Evolutionary conservation across 2,329 filamentous ascomycete species (phyloP).

Genomic region (Penicillium sp.): DNA sequence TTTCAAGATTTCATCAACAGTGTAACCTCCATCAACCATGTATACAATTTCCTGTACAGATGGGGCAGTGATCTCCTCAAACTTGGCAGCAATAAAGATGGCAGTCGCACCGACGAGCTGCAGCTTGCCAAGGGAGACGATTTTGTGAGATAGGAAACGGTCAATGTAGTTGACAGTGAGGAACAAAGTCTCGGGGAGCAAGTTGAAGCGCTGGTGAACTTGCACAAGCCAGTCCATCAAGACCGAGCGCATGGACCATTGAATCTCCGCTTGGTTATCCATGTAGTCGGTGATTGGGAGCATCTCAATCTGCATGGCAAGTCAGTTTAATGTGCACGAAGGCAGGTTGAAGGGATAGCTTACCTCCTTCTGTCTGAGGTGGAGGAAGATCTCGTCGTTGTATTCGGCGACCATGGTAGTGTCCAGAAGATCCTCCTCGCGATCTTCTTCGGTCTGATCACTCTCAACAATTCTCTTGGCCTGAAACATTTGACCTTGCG

Average conservation of each 20-base stretch:
- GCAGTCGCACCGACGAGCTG: constrained; percentile 96
- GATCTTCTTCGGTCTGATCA: constrained; percentile 68
- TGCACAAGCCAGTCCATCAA: constrained; percentile 98
- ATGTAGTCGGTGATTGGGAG: constrained; percentile 92
- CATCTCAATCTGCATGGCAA: constrained; percentile 64
- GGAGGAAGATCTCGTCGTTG: constrained; percentile 89
- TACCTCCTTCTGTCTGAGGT: constrained; percentile 89
- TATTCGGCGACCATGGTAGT: constrained; percentile 98
- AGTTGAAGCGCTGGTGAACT: constrained; percentile 85
- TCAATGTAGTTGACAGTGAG: constrained; percentile 96
- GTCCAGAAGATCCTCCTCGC: constrained; percentile 88
- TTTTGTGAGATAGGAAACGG: constrained; percentile 90
- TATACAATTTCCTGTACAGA: constrained; percentile 94
- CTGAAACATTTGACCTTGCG: constrained; percentile 68
- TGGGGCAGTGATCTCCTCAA: constrained; percentile 97
- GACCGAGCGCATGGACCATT: constrained; percentile 98
- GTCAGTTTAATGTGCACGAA: not conserved
- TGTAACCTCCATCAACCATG: constrained; percentile 95
- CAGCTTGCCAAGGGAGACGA: constrained; percentile 91
- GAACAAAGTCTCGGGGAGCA: constrained; percentile 93
- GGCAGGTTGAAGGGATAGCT: constrained; percentile 23
- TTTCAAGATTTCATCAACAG: constrained; percentile 88
- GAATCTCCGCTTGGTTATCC: constrained; percentile 94
- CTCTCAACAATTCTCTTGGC: constrained; percentile 67
- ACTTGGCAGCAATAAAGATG: constrained; percentile 94